These are phyloP conservation scores for Aspergillus nanangensis DNA, from an alignment of 495 filamentous ascomycete species.

Conservation along the genomic window DNA sequence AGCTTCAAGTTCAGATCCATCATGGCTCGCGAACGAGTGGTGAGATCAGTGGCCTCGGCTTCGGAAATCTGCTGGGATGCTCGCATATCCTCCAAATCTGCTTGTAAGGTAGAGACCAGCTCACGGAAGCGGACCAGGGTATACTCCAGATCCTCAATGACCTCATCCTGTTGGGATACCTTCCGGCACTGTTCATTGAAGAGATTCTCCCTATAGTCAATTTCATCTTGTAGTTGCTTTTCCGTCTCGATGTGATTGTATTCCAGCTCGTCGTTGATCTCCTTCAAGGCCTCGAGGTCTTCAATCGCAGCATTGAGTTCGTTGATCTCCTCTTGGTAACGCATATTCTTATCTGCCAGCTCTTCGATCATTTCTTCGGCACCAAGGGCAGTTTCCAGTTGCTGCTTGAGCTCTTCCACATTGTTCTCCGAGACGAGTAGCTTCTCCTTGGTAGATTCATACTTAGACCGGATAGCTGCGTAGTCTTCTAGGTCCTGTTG, in stretches of 20 bases:
- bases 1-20: constrained; percentile 94
- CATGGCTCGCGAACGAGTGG: constrained; percentile 82
- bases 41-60: constrained; percentile 82
- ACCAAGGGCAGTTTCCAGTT: constrained; percentile 80
- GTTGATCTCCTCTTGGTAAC: constrained; percentile 74
- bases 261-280: constrained; percentile 91
- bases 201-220: constrained; percentile 74
- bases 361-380: constrained; percentile 94
- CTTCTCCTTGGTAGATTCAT: constrained; percentile 64
- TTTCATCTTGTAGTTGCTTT: constrained; percentile 89
- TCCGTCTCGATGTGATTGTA: constrained; percentile 88
- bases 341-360: constrained; percentile 78
- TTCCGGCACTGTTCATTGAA: constrained; percentile 72
- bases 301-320: constrained; percentile 76
- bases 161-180: constrained; percentile 59
- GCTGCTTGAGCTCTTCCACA: constrained; percentile 82
- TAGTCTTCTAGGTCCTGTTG: constrained; percentile 76
- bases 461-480: constrained; percentile 63
- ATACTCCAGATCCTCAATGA: constrained; percentile 83
- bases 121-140: constrained; percentile 83
- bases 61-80: constrained; percentile 89
- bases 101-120: constrained; percentile 79
- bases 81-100: constrained; percentile 84
- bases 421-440: constrained; percentile 67
- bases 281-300: constrained; percentile 81